A percentile compares a stretch with the other conserved stretches of the same genome.
Conservation (phyloP, 345 rosid genomes). For the Jatropha curcas region DNA sequence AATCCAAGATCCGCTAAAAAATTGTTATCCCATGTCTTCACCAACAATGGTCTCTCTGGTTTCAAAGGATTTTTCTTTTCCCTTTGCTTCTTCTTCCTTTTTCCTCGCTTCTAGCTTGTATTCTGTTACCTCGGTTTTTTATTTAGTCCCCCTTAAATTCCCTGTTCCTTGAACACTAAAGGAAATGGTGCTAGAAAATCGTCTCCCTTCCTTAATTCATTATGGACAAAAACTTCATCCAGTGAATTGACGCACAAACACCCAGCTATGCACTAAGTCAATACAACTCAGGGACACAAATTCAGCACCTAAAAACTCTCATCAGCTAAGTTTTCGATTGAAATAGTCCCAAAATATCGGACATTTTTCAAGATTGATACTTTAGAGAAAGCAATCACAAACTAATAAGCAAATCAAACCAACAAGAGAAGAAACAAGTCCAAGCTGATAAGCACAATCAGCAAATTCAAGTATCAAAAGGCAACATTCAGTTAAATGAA, state of each 20-base stretch:
- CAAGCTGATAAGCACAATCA: background rate
- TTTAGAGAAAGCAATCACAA: background rate
- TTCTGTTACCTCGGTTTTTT: too few relatives aligned
- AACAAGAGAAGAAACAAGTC: background rate
- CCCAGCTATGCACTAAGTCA: background rate
- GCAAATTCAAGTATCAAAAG: background rate
- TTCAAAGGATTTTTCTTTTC: too few relatives aligned
- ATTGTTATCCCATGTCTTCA: too few relatives aligned
- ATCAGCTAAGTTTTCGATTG: background rate
- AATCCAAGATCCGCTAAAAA: too few relatives aligned
- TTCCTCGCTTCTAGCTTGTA: too few relatives aligned
- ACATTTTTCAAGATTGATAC: background rate
- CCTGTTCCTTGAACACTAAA: background rate
- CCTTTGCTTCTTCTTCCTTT: too few relatives aligned
- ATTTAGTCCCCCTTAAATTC: too few relatives aligned
- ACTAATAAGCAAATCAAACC: background rate
- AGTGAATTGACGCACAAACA: background rate
- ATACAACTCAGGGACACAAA: background rate
- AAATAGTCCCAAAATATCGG: background rate
- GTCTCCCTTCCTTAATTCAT: background rate
- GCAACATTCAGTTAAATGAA: background rate
- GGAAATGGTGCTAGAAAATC: background rate
- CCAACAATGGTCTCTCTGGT: too few relatives aligned
- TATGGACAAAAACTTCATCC: background rate
- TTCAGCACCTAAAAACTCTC: conserved; percentile 1